phyloP scores from a whole-genome alignment of 2,329 filamentous ascomycete genomes.

The Venturia aucupariae region DNA sequence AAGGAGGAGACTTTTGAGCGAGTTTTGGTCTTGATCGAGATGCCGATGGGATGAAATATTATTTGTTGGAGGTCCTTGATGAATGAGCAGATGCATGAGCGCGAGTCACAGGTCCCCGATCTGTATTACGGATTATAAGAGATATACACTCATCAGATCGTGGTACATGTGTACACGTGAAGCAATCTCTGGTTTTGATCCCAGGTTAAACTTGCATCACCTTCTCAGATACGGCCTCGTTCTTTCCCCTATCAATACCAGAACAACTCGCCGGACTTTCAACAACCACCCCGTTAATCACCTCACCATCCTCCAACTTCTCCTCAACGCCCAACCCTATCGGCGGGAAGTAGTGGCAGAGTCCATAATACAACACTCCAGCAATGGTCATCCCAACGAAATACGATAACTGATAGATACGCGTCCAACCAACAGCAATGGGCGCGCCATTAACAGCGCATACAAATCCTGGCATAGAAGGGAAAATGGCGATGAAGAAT shows the following conservation, averaged over 20 bases:
- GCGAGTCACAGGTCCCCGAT: no score
- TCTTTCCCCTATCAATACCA: neutral
- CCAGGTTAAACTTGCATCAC: neutral
- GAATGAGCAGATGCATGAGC: no score
- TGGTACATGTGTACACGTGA: no score
- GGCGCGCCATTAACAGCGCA: neutral
- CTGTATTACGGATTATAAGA: no score
- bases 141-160: no score
- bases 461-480: slow-evolving; percentile 29
- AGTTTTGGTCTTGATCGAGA: no score
- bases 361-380: neutral
- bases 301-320: neutral
- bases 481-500: slow-evolving; percentile 24
- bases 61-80: no score
- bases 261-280: neutral
- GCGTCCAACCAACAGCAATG: neutral
- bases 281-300: neutral
- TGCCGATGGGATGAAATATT: no score
- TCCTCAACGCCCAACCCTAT: neutral
- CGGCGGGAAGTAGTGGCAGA: slow-evolving; percentile 2
- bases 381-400: neutral
- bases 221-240: neutral
- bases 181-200: no score
- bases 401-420: neutral
- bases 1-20: no score